Evolutionary conservation across 371 early-diverging fungal genomes (phyloP).

Genomic region (Mycotypha africana): DNA sequence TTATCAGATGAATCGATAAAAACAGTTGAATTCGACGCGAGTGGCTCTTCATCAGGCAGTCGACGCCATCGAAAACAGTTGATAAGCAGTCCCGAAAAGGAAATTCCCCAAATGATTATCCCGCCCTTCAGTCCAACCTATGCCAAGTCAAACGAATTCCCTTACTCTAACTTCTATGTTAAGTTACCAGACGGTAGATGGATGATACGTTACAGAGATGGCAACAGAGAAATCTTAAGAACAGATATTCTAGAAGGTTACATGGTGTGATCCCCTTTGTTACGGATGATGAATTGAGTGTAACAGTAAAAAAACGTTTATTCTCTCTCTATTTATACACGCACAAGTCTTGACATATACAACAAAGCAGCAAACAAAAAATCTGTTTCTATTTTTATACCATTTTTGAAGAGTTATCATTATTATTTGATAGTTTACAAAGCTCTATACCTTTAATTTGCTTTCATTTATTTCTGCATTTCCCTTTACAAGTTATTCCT

Average conservation of each 20-base stretch:
- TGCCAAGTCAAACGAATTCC: conserved; percentile 34
- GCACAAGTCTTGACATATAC: too few species aligned
- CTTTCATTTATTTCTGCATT: too few species aligned
- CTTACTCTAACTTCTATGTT: conserved; percentile 45
- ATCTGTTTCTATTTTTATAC: too few species aligned
- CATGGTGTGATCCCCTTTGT: conserved; percentile 13
- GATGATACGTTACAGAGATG: conserved; percentile 42
- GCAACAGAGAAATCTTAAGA: conserved; percentile 39
- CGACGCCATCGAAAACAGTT: conserved; percentile 21
- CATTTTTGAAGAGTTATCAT: too few species aligned
- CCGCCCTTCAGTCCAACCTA: conserved; percentile 48
- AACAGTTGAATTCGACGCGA: conserved; percentile 2
- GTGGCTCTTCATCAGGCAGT: conserved; percentile 1
- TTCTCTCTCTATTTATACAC: too few species aligned
- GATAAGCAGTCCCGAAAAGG: conserved; percentile 3
- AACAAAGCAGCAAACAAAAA: too few species aligned
- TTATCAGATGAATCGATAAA: conserved; percentile 14
- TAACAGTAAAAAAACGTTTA: too few species aligned
- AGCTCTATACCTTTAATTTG: too few species aligned
- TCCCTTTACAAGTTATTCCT: too few species aligned
- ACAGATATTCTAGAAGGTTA: conserved; percentile 41
- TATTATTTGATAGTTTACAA: too few species aligned
- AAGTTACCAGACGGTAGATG: conserved; percentile 41
- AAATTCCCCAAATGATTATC: conserved; percentile 15
- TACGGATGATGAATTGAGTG: too few species aligned